A percentile compares a stretch with the other conserved stretches of the same genome.
These are phyloP conservation scores for Pseudonectria buxi DNA, from an alignment of 2,329 filamentous ascomycete species.

Conservation along the genomic window DNA sequence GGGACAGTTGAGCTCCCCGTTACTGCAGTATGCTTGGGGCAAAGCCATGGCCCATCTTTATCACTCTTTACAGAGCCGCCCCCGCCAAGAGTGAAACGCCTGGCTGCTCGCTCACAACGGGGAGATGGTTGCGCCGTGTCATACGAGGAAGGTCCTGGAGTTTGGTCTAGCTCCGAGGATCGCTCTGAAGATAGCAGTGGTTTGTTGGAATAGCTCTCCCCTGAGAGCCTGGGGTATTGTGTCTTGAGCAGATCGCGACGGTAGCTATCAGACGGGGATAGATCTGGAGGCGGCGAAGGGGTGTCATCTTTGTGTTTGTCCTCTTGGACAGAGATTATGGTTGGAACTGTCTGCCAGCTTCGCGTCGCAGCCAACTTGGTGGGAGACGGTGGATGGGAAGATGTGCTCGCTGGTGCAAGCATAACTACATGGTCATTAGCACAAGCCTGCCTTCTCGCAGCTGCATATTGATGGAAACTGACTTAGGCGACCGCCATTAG, in stretches of 20 bases:
- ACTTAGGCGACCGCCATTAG: conserved; percentile 2
- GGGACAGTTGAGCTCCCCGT: too few relatives aligned
- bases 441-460: too few relatives aligned
- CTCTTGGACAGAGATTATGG: background rate
- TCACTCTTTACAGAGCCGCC: background rate
- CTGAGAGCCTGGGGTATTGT: background rate
- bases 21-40: background rate
- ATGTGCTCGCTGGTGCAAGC: background rate
- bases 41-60: background rate
- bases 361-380: conserved; percentile 8
- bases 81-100: too few relatives aligned
- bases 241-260: background rate
- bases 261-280: background rate
- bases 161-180: too few relatives aligned
- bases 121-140: too few relatives aligned
- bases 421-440: conserved; percentile 2
- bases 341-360: conserved; percentile 9
- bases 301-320: background rate
- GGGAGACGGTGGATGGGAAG: background rate
- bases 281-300: background rate
- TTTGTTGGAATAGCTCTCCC: background rate
- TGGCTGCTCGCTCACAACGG: too few relatives aligned
- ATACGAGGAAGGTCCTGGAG: too few relatives aligned
- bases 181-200: too few relatives aligned
- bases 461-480: background rate